Base-by-base conservation (phyloP, 2,329 filamentous ascomycete species). In the Cladosporium sp. region DNA sequence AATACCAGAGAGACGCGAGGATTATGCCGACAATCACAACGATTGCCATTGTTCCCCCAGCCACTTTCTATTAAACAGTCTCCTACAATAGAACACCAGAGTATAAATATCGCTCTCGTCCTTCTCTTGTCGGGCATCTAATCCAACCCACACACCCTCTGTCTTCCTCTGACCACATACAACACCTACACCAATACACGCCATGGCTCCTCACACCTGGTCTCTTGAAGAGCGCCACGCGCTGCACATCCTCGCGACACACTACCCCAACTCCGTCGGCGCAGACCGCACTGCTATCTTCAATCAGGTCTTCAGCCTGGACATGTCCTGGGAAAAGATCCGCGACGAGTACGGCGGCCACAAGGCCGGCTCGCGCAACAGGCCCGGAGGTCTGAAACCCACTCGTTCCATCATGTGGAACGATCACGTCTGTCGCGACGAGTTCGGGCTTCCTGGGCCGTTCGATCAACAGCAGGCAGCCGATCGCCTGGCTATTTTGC, bases 311-410 rank as follows among this genome's bases (percentile, higher is more conserved):
- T 49, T 42, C 38, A 10, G 5, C 28, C 4, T 13, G 5, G 16
- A 33, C 10, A n/a, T 49, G 18, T 2, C 28, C n/a, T 22, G 16
- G 37, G 9, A 33, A 3, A 19, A 43, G 16, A 8, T 49, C 14
- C 46, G 46, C 46, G 46, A 49, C 46, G 46, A 49, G 31, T 49
- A 49, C 11, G 46, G 46, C 16, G 46, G 46, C 10, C 38, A 49
- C 46, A 49, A 34, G 14, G 16, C 40, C 16, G 46, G 46, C 28
- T 16, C 13, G 6, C 46, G 46, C 46, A 34, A 43, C 11, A 2
- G 13, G 14, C 46, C 46, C 9, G 18, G 2, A 28, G 35, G 35
- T 16, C n/a, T 16, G 11, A 22, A 41, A 13, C 38, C 46, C 6
- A 19, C 46, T 4, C 46, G 46, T 14, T 49, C 46, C 5, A 2